Percentiles rank a stretch among this genome's conserved stretches.
phyloP scores from a whole-genome alignment of 306 rosid genomes.

The Cercis canadensis region DNA sequence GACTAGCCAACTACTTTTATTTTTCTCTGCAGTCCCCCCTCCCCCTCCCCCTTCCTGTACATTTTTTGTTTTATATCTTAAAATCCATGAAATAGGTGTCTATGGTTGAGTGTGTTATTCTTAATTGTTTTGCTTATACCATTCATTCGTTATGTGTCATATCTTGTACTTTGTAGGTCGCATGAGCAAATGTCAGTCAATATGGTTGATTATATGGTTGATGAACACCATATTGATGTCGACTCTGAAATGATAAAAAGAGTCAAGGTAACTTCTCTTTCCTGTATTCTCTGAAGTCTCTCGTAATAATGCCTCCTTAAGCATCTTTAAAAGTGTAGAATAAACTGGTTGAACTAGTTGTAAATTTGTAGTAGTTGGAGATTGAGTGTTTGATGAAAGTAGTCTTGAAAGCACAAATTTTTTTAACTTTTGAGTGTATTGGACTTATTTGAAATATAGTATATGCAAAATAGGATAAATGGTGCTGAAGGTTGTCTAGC shows the following conservation, averaged over 20 bases:
- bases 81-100: slow-evolving; percentile 2
- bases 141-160: slow-evolving; percentile 5
- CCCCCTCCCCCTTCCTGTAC: no score
- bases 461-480: neutral
- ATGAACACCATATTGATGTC: slow-evolving; percentile 78
- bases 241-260: slow-evolving; percentile 70
- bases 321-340: slow-evolving; percentile 6
- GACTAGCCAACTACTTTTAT: slow-evolving; percentile 21
- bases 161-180: slow-evolving; percentile 60
- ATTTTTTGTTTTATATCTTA: neutral
- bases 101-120: slow-evolving; percentile 19
- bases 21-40: neutral
- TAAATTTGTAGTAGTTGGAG: slow-evolving; percentile 6
- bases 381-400: slow-evolving; percentile 1
- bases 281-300: slow-evolving; percentile 21
- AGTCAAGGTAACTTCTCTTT: slow-evolving; percentile 64
- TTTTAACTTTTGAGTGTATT: no score
- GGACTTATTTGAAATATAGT: no score
- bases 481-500: slow-evolving; percentile 29
- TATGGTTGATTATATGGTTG: slow-evolving; percentile 81
- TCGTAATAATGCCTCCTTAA: slow-evolving; percentile 23
- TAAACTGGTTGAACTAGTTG: slow-evolving; percentile 10
- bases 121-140: neutral
- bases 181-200: slow-evolving; percentile 91
- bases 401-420: slow-evolving; percentile 12